Conservation (phyloP, 75 land plant genomes). For the Azolla pinnata region DNA sequence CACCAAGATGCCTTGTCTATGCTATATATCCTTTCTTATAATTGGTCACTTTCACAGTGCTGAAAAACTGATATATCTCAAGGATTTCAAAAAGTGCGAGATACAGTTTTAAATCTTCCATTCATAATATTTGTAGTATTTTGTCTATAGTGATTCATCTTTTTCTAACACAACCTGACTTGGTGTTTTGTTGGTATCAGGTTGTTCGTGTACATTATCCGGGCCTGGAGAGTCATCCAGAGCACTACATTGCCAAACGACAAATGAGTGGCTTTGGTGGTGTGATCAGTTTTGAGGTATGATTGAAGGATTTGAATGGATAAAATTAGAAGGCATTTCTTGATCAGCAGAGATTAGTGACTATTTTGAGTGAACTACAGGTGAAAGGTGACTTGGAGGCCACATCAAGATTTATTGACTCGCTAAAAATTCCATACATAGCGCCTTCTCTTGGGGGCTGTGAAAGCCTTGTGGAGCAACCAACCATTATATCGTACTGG, state of each 20-base stretch:
- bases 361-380: slow-evolving; percentile 21
- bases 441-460: slow-evolving; percentile 97
- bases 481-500: slow-evolving; percentile 98
- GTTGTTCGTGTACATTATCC: slow-evolving; percentile 80
- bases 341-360: neutral
- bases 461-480: slow-evolving; percentile 96
- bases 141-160: neutral
- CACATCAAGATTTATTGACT: slow-evolving; percentile 64
- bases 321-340: neutral
- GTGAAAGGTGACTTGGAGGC: slow-evolving; percentile 64
- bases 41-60: too few relatives aligned
- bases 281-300: slow-evolving; percentile 98
- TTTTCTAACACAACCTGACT: too few relatives aligned
- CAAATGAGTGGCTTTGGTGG: slow-evolving; percentile 99
- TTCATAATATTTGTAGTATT: too few relatives aligned
- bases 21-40: too few relatives aligned
- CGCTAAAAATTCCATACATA: slow-evolving; percentile 77
- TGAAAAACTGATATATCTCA: too few relatives aligned
- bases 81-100: too few relatives aligned
- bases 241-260: slow-evolving; percentile 72
- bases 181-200: slow-evolving; percentile 22
- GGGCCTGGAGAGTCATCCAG: slow-evolving; percentile 94
- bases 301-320: neutral
- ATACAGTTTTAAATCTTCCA: too few relatives aligned
- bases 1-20: too few relatives aligned